A percentile compares a stretch with the other conserved stretches of the same genome.
Evolutionary conservation across 1,139 yeast genomes (phyloP).

Genomic region (Pichia sp.): DNA sequence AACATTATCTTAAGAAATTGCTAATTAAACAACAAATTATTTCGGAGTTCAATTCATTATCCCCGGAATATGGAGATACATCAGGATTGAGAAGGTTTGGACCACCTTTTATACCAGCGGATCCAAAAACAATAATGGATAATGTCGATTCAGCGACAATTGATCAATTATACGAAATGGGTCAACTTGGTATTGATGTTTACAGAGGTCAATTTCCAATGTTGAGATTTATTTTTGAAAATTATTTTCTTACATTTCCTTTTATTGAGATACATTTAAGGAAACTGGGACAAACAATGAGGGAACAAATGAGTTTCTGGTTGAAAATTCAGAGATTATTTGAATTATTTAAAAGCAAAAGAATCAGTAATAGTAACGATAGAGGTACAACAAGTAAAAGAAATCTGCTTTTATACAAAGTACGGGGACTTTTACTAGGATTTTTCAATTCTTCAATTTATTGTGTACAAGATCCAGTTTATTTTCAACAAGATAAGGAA

Average conservation of each 20-base stretch:
- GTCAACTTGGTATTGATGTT: constrained; percentile 17
- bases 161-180: constrained; percentile 15
- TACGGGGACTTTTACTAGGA: constrained; percentile 55
- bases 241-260: constrained; percentile 65
- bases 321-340: constrained; percentile 72
- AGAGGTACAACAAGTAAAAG: constrained; percentile 70
- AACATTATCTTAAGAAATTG: constrained; percentile 81
- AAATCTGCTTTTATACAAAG: constrained; percentile 49
- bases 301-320: constrained; percentile 52
- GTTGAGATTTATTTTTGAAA: constrained; percentile 53
- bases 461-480: constrained; percentile 49
- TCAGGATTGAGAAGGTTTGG: constrained; percentile 63
- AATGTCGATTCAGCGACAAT: constrained; percentile 6
- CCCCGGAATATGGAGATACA: constrained; percentile 39
- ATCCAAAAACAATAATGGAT: constrained; percentile 23
- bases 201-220: constrained; percentile 49
- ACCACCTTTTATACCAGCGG: constrained; percentile 50
- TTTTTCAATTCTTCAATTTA: constrained; percentile 72
- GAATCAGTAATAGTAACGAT: constrained; percentile 64
- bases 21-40: constrained; percentile 55
- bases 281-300: constrained; percentile 20
- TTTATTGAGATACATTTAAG: constrained; percentile 43
- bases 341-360: constrained; percentile 65
- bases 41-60: constrained; percentile 51
- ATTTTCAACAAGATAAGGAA: constrained; percentile 31